Percentiles rank a stretch among this genome's conserved stretches.
These are phyloP conservation scores for Lactarius sanguifluus DNA, from an alignment of 768 basidiomycete genomes.

Conservation along the genomic window DNA sequence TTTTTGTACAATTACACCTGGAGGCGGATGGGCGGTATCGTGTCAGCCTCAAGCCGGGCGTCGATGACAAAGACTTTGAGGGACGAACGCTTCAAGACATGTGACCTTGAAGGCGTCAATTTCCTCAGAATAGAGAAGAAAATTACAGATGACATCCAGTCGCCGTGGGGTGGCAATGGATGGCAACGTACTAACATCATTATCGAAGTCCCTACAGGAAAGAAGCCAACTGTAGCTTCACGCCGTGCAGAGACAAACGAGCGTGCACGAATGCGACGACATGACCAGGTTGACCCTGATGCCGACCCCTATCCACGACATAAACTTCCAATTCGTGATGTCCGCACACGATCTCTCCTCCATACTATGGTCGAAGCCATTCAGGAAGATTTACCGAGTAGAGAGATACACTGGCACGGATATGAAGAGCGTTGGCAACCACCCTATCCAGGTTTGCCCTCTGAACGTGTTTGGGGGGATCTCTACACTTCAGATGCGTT, in stretches of 20 bases:
- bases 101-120: not conserved
- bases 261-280: not conserved
- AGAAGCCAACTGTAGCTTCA: not conserved
- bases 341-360: not conserved
- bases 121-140: not conserved
- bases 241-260: not conserved
- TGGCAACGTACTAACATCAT: not conserved
- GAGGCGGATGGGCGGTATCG: not conserved
- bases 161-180: not conserved
- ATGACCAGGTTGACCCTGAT: not conserved
- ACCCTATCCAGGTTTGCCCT: not conserved
- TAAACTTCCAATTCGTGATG: not conserved
- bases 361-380: not conserved
- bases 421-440: slow-evolving; percentile 31
- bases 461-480: not conserved
- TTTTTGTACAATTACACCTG: not conserved
- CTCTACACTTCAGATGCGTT: slow-evolving; percentile 6
- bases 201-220: not conserved
- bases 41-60: not conserved
- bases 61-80: not conserved
- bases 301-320: not conserved
- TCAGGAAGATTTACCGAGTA: too few relatives aligned
- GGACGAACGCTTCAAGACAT: not conserved
- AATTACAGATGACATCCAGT: not conserved
- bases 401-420: too few relatives aligned